A percentile compares a stretch with the other conserved stretches of the same genome.
Evolutionary conservation across 2,329 filamentous ascomycete genomes (phyloP).

Genomic region (Boeremia lycopersici): DNA sequence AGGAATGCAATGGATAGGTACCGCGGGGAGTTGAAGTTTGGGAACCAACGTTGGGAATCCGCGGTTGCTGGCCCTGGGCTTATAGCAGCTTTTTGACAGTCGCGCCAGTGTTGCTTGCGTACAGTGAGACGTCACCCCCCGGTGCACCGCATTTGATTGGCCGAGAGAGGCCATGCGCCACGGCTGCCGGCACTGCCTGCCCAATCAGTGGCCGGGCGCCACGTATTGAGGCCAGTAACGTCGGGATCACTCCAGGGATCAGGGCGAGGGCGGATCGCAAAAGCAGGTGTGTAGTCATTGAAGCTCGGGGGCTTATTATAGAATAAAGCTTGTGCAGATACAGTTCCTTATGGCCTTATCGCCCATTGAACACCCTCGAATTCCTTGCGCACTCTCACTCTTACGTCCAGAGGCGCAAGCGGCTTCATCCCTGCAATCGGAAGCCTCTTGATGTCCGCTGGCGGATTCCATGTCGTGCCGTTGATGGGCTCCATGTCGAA

Average conservation of each 20-base stretch:
- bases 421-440: conserved; percentile 31
- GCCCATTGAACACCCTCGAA: conserved; percentile 24
- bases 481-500: conserved; percentile 38
- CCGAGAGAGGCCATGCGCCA: background rate
- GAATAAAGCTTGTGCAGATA: background rate
- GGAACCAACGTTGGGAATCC: background rate
- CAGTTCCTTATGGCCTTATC: conserved; percentile 6
- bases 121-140: conserved; percentile 14
- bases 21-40: background rate
- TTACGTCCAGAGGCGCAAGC: conserved; percentile 11
- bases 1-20: conserved; percentile 6
- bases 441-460: conserved; percentile 25
- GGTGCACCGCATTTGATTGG: conserved; percentile 4
- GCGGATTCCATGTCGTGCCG: conserved; percentile 26
- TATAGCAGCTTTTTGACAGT: conserved; percentile 9
- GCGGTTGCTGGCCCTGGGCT: conserved; percentile 1
- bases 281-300: background rate
- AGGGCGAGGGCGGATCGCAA: background rate
- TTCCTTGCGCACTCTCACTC: conserved; percentile 22
- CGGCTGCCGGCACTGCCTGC: background rate
- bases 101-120: conserved; percentile 12
- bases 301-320: background rate
- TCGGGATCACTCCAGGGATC: background rate
- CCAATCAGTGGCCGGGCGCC: background rate
- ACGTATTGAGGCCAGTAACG: background rate